Evolutionary conservation across 441 rosid species (phyloP), one percentile per base, ranked within the genome.

Genomic region (Erodium moschatum): DNA sequence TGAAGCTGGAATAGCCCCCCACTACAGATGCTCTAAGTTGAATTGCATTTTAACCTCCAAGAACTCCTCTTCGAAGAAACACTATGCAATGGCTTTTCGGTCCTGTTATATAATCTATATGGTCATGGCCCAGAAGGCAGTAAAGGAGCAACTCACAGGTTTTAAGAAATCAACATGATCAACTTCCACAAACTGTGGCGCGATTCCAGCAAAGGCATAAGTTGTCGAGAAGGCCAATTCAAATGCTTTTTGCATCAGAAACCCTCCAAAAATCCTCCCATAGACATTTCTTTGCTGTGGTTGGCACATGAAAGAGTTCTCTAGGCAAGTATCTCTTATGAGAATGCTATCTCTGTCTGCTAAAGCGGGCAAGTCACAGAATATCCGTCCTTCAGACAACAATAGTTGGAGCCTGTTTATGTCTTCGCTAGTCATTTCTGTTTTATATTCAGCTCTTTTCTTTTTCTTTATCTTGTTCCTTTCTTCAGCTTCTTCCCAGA

Each of bases 221-320:
- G 94, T 86, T n/a, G 93, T 89, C 48, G 97, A 87, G 76, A 91
- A 91, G 35, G 97, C 96, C 69, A 91, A 67, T 76, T 89, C 96
- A 73, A 87, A 87, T 48, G 97, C 96, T 68, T 88, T 78, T 73
- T 80, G 89, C 95, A 88, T 85, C 78, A 92, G 50, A 74, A 88
- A 86, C 38, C 93, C 89, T 68, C 96, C 91, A 68, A 88, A 87
- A 67, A 90, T 90, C 71, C 93, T 79, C 35, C 93, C 96, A 73
- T 88, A 94, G 67, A 86, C 81, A 82, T 87, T 87, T 78, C 92
- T 85, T 69, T 87, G 89, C 75, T 88, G 97, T 4, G 98, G 90
- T 79, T 87, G 90, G 77, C 97, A 87, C 68, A 88, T 85, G 50
- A 86, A 81, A 6, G 91, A 85, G 70, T 86, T 86, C 58, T 88